Conservation (phyloP, 257 asterid genomes). For the Pogostemon cablin region DNA sequence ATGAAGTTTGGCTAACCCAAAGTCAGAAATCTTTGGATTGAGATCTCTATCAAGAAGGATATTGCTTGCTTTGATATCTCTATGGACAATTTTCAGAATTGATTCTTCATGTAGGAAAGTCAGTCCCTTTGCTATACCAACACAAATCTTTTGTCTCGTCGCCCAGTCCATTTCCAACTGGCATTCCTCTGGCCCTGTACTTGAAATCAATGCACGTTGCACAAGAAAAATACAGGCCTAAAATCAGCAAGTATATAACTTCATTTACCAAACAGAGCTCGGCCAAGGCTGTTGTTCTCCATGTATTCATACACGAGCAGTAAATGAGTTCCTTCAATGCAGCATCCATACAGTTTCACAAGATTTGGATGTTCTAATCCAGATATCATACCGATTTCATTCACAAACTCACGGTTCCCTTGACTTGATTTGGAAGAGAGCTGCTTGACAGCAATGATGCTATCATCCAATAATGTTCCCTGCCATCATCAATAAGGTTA, state of each 20-base stretch:
- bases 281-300: slow-evolving; percentile 69
- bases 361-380: slow-evolving; percentile 70
- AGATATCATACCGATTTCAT: slow-evolving; percentile 66
- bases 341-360: slow-evolving; percentile 66
- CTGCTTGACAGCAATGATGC: slow-evolving; percentile 62
- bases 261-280: slow-evolving; percentile 54
- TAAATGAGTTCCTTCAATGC: slow-evolving; percentile 66
- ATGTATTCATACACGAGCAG: slow-evolving; percentile 67
- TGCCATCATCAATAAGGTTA: slow-evolving; percentile 22
- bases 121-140: slow-evolving; percentile 66
- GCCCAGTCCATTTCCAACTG: slow-evolving; percentile 55
- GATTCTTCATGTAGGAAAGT: slow-evolving; percentile 73
- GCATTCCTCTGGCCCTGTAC: slow-evolving; percentile 52
- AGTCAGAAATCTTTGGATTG: slow-evolving; percentile 71
- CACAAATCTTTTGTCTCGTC: slow-evolving; percentile 51
- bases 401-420: slow-evolving; percentile 70
- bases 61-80: slow-evolving; percentile 68
- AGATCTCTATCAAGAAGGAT: slow-evolving; percentile 66
- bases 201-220: background rate
- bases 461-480: slow-evolving; percentile 65
- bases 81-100: slow-evolving; percentile 59
- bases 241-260: background rate
- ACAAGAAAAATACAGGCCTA: background rate
- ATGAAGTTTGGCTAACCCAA: slow-evolving; percentile 71
- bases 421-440: slow-evolving; percentile 67